Evolutionary conservation across 495 filamentous ascomycete genomes (phyloP).

Genomic region (Penicillium cosmopolitanum): DNA sequence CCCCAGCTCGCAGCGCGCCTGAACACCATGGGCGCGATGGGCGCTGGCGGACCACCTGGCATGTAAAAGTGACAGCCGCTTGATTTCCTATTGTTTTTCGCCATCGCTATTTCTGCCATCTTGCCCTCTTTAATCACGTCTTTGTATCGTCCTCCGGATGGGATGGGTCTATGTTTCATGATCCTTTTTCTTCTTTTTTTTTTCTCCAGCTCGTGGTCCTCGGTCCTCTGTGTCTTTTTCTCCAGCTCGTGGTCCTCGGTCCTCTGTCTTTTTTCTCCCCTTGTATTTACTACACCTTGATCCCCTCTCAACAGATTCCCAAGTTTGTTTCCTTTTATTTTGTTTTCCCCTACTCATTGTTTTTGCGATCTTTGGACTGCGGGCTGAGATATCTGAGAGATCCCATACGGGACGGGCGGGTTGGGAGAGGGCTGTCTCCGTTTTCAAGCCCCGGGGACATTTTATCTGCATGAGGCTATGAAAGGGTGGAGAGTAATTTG

Average conservation of each 20-base stretch:
- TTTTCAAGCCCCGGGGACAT: conserved; percentile 1
- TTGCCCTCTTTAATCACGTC: conserved; percentile 27
- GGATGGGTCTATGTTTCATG: conserved; percentile 18
- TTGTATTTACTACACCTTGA: conserved; percentile 44
- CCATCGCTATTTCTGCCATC: conserved; percentile 11
- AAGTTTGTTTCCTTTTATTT: conserved; percentile 11
- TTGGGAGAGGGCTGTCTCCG: conserved; percentile 19
- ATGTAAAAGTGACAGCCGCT: conserved; percentile 35
- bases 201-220: conserved; percentile 18
- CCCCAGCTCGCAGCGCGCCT: conserved; percentile 88
- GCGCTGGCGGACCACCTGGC: conserved; percentile 33
- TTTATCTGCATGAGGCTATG: conserved; percentile 21
- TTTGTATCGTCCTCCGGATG: conserved; percentile 18
- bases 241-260: conserved; percentile 24
- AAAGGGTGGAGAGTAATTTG: conserved; percentile 34
- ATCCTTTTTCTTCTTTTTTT: conserved; percentile 15
- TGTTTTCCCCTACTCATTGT: conserved; percentile 16
- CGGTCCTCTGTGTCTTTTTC: conserved; percentile 30
- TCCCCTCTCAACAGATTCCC: conserved; percentile 28
- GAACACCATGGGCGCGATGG: conserved; percentile 67
- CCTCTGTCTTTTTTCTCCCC: conserved; percentile 31
- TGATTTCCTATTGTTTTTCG: conserved; percentile 6
- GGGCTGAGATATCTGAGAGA: conserved; percentile 24
- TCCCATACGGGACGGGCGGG: conserved; percentile 11
- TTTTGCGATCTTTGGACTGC: conserved; percentile 23